These are phyloP conservation scores for Syzygium syzygioides DNA, from an alignment of 441 rosid species.

Conservation along the genomic window DNA sequence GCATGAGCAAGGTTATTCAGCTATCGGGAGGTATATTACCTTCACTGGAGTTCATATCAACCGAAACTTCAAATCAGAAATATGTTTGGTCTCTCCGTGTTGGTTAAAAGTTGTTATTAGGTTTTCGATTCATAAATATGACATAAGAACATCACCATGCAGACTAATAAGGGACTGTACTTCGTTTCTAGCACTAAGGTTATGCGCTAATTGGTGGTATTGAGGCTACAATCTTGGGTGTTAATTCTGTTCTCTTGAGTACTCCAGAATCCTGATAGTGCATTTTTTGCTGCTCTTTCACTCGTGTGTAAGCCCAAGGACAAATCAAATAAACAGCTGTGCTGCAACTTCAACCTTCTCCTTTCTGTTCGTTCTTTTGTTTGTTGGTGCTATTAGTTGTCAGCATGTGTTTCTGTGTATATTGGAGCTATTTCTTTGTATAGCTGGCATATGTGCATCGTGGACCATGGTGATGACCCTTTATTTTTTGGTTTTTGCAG, in stretches of 20 bases:
- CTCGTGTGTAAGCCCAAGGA: background rate
- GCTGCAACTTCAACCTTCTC: background rate
- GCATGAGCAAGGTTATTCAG: background rate
- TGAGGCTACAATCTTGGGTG: background rate
- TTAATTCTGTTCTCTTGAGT: background rate
- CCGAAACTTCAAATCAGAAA: background rate
- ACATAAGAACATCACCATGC: background rate
- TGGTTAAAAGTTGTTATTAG: background rate
- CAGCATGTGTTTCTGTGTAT: background rate
- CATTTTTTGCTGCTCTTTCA: background rate
- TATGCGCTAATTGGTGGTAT: background rate
- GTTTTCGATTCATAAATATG: background rate
- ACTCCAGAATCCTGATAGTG: background rate
- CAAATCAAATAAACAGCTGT: background rate
- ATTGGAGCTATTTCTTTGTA: background rate
- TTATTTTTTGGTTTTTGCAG: conserved; percentile 35
- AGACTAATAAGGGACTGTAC: background rate
- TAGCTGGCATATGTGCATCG: background rate
- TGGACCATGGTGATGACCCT: background rate
- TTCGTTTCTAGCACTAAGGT: background rate
- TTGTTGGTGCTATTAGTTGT: background rate
- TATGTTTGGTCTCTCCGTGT: background rate
- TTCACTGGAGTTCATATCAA: background rate
- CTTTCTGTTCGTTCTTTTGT: background rate
- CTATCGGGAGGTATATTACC: background rate